Evolutionary conservation across 441 rosid species (phyloP), one percentile per base, ranked within the genome.

Genomic region (Populus hybrid): DNA sequence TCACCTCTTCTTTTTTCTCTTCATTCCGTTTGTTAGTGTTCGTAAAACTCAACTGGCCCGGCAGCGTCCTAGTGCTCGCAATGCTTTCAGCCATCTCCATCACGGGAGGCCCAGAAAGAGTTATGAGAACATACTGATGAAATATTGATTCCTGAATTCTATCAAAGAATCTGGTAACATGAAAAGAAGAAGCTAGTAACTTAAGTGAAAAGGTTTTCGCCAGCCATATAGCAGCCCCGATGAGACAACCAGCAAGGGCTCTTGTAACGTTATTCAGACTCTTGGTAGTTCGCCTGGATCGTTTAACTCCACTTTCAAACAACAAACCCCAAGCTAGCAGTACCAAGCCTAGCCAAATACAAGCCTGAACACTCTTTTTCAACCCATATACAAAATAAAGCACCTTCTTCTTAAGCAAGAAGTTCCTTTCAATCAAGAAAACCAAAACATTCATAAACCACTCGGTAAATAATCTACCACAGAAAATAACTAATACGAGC

Each of bases 321-420:
- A 89, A 75, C 73, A 89, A 78, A 9, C 35, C 87, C 94, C 94
- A 89, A n/a, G 90, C 88, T 71, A 86, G 24, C 69, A 89, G 91
- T 42, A 88, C 75, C 73, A 89, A 72, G 12, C 85, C 75, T 23
- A 89, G 72, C 91, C 91, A 91, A 32, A 88, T 63, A 57, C 84
- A 77, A 64, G 83, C 86, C 72, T 84, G 84, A 70, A 87, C 88
- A 76, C 88, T 87, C 77, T 64, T 86, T 72, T 82, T 90, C 71
- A 90, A 59, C 69, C 92, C 89, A 42, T 78, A 82, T 28, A 87
- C 88, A 77, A 89, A 90, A 69, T 89, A 88, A 35, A 89, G 70
- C 53, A 88, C 90, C 81, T 89, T 91, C 82, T 89, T 87, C 82
- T 81, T 88, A 57, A 89, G 84, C 85, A 87, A 74, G 76, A 80